Evolutionary conservation across 1,284 basidiomycete genomes (phyloP).

Genomic region (Sanghuangporus weigelae): DNA sequence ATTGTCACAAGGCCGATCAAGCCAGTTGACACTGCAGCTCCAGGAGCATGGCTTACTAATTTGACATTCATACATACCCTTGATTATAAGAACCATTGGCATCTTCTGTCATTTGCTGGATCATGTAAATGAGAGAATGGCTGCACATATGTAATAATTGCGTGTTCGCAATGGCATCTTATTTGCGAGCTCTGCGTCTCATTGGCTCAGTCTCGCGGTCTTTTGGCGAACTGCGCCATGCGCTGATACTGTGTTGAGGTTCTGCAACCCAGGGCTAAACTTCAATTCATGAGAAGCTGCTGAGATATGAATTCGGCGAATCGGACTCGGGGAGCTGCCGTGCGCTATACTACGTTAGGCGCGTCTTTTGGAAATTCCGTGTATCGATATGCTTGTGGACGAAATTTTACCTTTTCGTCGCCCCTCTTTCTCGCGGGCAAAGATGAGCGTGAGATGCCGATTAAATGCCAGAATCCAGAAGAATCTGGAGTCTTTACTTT

Average conservation of each 20-base stretch:
- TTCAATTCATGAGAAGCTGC: background rate
- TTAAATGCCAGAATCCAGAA: background rate
- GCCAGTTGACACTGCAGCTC: background rate
- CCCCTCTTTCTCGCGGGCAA: background rate
- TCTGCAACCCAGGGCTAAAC: background rate
- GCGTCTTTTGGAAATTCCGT: background rate
- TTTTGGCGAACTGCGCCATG: background rate
- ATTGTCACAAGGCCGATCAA: background rate
- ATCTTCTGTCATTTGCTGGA: background rate
- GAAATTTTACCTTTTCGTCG: background rate
- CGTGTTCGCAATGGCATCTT: background rate
- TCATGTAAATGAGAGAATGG: background rate
- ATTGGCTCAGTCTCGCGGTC: background rate
- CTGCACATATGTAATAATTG: background rate
- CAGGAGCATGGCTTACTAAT: background rate
- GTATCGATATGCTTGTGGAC: background rate
- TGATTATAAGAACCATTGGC: background rate
- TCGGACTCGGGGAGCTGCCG: background rate
- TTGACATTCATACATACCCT: background rate
- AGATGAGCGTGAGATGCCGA: background rate
- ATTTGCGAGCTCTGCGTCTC: background rate
- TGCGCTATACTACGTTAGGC: background rate
- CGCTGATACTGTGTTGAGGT: background rate
- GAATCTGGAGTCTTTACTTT: background rate
- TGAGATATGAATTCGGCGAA: background rate